A percentile compares a stretch with the other conserved stretches of the same genome.
phyloP scores from a whole-genome alignment of 2,329 filamentous ascomycete genomes.

The Hymenoscyphus infarciens region DNA sequence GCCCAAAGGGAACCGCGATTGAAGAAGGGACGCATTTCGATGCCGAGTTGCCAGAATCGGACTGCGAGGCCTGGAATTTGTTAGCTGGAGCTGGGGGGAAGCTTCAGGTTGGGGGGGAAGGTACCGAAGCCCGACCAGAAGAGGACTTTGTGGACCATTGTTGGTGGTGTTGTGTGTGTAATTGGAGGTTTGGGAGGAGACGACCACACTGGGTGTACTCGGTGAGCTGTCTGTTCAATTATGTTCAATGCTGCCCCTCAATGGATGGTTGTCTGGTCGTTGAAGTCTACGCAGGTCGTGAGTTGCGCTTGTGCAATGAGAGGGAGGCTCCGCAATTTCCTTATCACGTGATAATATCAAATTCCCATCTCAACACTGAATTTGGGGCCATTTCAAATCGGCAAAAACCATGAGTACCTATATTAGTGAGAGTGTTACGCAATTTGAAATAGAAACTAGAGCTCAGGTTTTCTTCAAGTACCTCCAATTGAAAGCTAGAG shows the following conservation, averaged over 20 bases:
- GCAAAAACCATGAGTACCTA: too few species aligned
- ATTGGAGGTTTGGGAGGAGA: not conserved
- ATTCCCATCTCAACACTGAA: not conserved
- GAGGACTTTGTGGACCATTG: slow-evolving; percentile 53
- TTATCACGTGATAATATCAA: not conserved
- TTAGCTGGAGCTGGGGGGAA: slow-evolving; percentile 27
- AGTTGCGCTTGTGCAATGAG: not conserved
- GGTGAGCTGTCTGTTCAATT: not conserved
- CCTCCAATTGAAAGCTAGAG: too few species aligned
- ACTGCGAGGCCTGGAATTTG: slow-evolving; percentile 72
- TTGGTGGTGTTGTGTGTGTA: slow-evolving; percentile 12
- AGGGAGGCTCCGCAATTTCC: not conserved
- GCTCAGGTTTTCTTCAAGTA: too few species aligned
- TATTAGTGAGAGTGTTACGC: too few species aligned
- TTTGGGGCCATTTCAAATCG: too few species aligned
- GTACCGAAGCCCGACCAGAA: slow-evolving; percentile 92
- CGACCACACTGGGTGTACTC: not conserved
- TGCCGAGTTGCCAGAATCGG: slow-evolving; percentile 93
- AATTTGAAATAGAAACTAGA: too few species aligned
- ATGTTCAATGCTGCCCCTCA: slow-evolving; percentile 3
- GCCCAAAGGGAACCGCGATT: slow-evolving; percentile 79
- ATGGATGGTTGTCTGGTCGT: slow-evolving; percentile 6
- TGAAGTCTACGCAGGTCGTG: not conserved
- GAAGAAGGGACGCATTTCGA: slow-evolving; percentile 97
- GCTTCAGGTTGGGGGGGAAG: slow-evolving; percentile 20